Percentiles rank a stretch among this genome's conserved stretches.
These are phyloP conservation scores for Colletotrichum australisinense DNA, from an alignment of 2,329 filamentous ascomycete species.

Conservation along the genomic window DNA sequence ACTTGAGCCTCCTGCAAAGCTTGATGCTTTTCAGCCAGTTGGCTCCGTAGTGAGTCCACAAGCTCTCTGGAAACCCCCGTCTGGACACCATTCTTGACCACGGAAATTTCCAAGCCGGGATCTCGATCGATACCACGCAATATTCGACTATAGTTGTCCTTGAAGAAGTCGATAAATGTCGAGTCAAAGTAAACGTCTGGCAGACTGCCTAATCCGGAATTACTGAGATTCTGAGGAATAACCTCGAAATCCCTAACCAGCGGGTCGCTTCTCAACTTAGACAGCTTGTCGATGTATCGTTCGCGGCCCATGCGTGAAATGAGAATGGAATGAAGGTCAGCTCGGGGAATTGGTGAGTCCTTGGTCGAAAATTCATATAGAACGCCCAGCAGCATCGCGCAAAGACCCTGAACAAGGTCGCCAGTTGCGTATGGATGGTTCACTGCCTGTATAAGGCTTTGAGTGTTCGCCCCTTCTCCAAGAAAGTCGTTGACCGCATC, in stretches of 20 bases:
- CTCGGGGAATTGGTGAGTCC: conserved; percentile 89
- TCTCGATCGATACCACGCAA: conserved; percentile 89
- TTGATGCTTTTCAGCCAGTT: conserved; percentile 78
- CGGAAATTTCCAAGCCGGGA: conserved; percentile 86
- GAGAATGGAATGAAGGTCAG: conserved; percentile 83
- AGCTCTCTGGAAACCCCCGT: conserved; percentile 95
- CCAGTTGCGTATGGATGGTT: conserved; percentile 67
- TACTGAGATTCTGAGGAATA: conserved; percentile 74
- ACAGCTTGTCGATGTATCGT: conserved; percentile 85
- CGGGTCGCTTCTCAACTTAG: conserved; percentile 80
- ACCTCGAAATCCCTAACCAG: conserved; percentile 92
- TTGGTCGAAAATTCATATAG: conserved; percentile 98
- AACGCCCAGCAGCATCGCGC: conserved; percentile 85
- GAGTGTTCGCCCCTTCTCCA: conserved; percentile 91
- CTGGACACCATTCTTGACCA: conserved; percentile 81
- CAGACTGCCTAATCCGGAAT: conserved; percentile 59
- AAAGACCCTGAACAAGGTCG: conserved; percentile 83
- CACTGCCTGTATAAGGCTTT: conserved; percentile 82
- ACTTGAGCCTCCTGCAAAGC: conserved; percentile 60
- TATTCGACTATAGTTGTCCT: conserved; percentile 92
- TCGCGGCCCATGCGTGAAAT: conserved; percentile 83
- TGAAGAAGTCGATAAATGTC: conserved; percentile 91
- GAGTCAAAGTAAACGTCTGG: conserved; percentile 89
- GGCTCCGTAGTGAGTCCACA: conserved; percentile 83
- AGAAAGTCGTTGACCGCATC: conserved; percentile 94